phyloP scores from a whole-genome alignment of 2,329 filamentous ascomycete species.

The Nemania sp. region DNA sequence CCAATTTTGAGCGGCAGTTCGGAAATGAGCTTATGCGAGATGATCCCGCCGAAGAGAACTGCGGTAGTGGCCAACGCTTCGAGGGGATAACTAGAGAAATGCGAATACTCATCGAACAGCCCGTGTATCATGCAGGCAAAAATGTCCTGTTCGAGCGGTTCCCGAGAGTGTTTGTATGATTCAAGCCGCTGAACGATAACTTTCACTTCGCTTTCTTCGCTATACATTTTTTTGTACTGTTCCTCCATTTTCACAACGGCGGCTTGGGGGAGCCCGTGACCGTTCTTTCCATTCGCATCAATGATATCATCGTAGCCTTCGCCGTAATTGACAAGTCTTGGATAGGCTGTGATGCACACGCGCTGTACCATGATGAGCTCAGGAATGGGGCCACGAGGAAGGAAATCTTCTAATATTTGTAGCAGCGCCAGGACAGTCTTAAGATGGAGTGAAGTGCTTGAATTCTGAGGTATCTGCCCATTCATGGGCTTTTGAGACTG shows the following conservation, averaged over 20 bases:
- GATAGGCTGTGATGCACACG: slow-evolving; percentile 88
- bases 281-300: slow-evolving; percentile 76
- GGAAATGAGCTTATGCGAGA: slow-evolving; percentile 88
- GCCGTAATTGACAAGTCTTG: slow-evolving; percentile 92
- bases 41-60: slow-evolving; percentile 94
- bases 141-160: slow-evolving; percentile 85
- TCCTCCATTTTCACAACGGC: slow-evolving; percentile 95
- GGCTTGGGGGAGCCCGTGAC: slow-evolving; percentile 77
- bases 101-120: slow-evolving; percentile 94
- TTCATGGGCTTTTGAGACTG: slow-evolving; percentile 72
- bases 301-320: slow-evolving; percentile 92
- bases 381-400: slow-evolving; percentile 60
- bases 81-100: slow-evolving; percentile 94
- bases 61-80: slow-evolving; percentile 94
- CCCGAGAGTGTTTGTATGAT: slow-evolving; percentile 83
- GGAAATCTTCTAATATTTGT: slow-evolving; percentile 73
- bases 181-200: slow-evolving; percentile 84
- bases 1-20: slow-evolving; percentile 90
- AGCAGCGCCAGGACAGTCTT: slow-evolving; percentile 83
- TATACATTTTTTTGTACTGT: slow-evolving; percentile 97
- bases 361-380: slow-evolving; percentile 82
- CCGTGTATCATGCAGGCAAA: slow-evolving; percentile 99
- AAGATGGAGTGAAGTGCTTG: slow-evolving; percentile 77
- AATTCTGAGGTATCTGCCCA: slow-evolving; percentile 55
- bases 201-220: slow-evolving; percentile 82